A percentile compares a stretch with the other conserved stretches of the same genome.
Evolutionary conservation across 345 rosid genomes (phyloP).

Genomic region (Geranium rotundifolium): DNA sequence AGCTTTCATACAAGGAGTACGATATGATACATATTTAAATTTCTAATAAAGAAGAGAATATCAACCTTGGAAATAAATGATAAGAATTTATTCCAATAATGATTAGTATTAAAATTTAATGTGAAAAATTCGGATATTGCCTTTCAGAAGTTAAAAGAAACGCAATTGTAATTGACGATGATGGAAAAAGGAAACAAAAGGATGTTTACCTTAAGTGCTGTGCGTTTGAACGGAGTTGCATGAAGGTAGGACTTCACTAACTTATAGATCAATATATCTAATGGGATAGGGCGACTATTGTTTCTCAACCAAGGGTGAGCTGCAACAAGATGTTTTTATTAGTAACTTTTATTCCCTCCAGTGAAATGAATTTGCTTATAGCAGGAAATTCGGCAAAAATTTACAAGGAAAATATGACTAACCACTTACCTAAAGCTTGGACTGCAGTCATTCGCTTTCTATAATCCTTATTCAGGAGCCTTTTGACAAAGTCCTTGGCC

Average conservation of each 20-base stretch:
- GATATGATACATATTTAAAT: too few relatives aligned
- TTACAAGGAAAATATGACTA: not conserved
- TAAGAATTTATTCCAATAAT: too few relatives aligned
- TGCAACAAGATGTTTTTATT: constrained; percentile 17
- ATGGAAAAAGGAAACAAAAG: not conserved
- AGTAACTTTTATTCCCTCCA: not conserved
- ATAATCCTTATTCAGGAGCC: constrained; percentile 89
- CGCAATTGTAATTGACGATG: too few relatives aligned
- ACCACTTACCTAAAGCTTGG: constrained; percentile 4
- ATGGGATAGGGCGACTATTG: constrained; percentile 42
- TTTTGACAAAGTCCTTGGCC: constrained; percentile 82
- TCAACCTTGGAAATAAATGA: too few relatives aligned
- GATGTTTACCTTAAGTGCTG: constrained; percentile 66
- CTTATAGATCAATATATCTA: constrained; percentile 74
- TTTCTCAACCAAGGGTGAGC: constrained; percentile 89
- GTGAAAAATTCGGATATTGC: not conserved
- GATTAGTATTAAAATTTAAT: too few relatives aligned
- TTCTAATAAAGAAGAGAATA: too few relatives aligned
- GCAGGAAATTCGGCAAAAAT: not conserved
- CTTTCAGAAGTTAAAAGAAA: not conserved
- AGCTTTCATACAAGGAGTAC: too few relatives aligned
- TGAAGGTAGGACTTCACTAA: constrained; percentile 61
- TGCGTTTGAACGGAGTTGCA: constrained; percentile 64
- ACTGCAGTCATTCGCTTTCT: constrained; percentile 30
- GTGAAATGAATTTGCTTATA: not conserved